Base-by-base conservation (phyloP, 257 asterid genomes). In the Jacaranda copaia region DNA sequence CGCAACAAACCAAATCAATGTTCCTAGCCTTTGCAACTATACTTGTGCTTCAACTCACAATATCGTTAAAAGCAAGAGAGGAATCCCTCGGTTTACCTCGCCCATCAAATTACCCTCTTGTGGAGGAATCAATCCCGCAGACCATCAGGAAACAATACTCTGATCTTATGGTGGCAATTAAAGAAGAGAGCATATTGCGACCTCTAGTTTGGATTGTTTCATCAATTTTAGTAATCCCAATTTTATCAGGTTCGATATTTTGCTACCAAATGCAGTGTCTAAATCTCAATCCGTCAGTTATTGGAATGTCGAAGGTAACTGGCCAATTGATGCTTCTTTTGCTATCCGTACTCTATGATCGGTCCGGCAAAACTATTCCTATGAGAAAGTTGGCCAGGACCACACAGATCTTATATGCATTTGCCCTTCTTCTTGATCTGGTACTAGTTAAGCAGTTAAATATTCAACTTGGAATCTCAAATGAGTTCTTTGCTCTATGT, bases 211-310 rank as follows among this genome's bases (percentile, higher is more conserved):
- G 96, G 96, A 76, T 88, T 7, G 89, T 91, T 70, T 80, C 86
- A 42, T 92, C 98, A 6, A 83, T 92, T 68, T 6, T 84, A 57
- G 19, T 77, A 5, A 88, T 87, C 78, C 98, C 98, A 0, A 39
- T 84, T 43, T 75, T 94, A 5, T 92, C 98, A 4, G 98, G 98
- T 65, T 90, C 98, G 0, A 48, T 89, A 32, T 94, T 94, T 78
- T 94, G 98, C 89, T 94, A 89, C 81, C 98, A 94, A 81, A 89
- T 92, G 2, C 98, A 90, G 68, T 82, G 86, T 45, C 78, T 94
- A 75, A 88, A 87, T 84, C 93, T 94, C 9, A 87, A 83, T 70
- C 88, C 98, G 2, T 87, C 88, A 18, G 65, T 94, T 52, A 88
- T 92, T 4, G 98, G 98, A 68, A 77, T 92, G 97, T 90, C 98